Base-by-base conservation (phyloP, 2,329 filamentous ascomycete species). In the Alternaria triticimaculans region DNA sequence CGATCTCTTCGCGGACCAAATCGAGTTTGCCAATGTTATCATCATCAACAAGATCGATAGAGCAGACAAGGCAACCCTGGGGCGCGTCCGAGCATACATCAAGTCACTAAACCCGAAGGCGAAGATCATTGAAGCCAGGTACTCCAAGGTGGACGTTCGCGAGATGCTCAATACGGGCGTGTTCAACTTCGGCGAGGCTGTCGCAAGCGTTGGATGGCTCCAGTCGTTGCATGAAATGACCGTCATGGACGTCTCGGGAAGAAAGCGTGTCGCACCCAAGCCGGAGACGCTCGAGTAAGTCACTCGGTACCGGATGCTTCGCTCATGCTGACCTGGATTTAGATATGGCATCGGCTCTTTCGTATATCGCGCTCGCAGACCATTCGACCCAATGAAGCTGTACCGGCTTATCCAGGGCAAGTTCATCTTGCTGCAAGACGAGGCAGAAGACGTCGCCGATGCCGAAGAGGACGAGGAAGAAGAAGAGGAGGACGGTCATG, bases 1-100 rank as follows among this genome's bases (percentile, higher is more conserved):
- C 0, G 90, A 93, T 68, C 83, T 93, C 0, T 91, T 92, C 85
- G 89, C 92, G 0, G 90, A 93, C 69, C 90, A 93, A 72, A 91
- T 93, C 63, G 91, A 93, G 77, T 93, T 93, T 69, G 90, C 90
- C 0, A 90, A 93, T 67, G 89, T 92, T 7, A 85, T 93, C 14
- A 84, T 92, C 4, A 80, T 92, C 20, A 93, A 93, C 80, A 93
- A 93, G 77, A 82, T 87, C 6, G 89, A 92, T 64, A 86, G 88
- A 63, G 87, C 91, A 14, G 77, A 83, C 44, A 75, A 79, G 6
- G 79, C 73, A 20, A 84, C 82, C 1, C 81, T 84, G 18, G 71
- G 78, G 5, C 81, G 85, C 4, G 83, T 91, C 58, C 75, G 82
- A 3, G 81, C 83, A 0, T 79, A 91, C 10, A 80, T 92, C 58